phyloP scores from a whole-genome alignment of 305 asterid species.

The Salvia sclarea region DNA sequence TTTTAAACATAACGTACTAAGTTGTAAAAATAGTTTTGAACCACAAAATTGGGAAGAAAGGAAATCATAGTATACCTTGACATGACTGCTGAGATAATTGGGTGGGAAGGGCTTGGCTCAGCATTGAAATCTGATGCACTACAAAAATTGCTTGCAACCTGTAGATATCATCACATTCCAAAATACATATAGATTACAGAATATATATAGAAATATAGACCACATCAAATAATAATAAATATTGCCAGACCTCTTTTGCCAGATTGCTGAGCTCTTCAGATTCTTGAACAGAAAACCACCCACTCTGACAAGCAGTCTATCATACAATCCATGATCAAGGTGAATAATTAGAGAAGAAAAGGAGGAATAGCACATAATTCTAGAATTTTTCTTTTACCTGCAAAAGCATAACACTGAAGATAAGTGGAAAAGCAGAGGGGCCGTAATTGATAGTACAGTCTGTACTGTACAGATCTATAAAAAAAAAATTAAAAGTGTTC shows the following conservation, averaged over 20 bases:
- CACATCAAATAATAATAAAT: slow-evolving; percentile 11
- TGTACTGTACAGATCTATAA: slow-evolving; percentile 21
- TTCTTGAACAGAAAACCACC: slow-evolving; percentile 80
- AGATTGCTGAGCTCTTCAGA: slow-evolving; percentile 62
- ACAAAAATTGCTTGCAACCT: slow-evolving; percentile 63
- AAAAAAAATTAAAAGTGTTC: neutral
- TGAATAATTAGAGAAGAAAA: slow-evolving; percentile 17
- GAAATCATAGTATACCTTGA: slow-evolving; percentile 58
- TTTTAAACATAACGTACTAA: slow-evolving; percentile 25
- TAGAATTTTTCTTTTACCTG: slow-evolving; percentile 24
- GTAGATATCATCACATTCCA: slow-evolving; percentile 19
- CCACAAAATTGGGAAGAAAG: slow-evolving; percentile 16
- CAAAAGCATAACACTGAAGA: slow-evolving; percentile 24
- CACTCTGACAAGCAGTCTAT: slow-evolving; percentile 78
- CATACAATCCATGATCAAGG: slow-evolving; percentile 32
- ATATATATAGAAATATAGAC: neutral
- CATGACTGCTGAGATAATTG: slow-evolving; percentile 61
- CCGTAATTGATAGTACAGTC: neutral
- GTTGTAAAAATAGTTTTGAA: slow-evolving; percentile 16
- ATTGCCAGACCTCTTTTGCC: slow-evolving; percentile 55
- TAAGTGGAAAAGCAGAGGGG: slow-evolving; percentile 5
- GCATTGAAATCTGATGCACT: slow-evolving; percentile 43
- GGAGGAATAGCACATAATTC: neutral
- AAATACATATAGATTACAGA: slow-evolving; percentile 19
- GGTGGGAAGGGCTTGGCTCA: slow-evolving; percentile 47